Evolutionary conservation across 2,329 filamentous ascomycete genomes (phyloP), one percentile per base, ranked within the genome.

Genomic region (Acephala macrosclerotiorum): DNA sequence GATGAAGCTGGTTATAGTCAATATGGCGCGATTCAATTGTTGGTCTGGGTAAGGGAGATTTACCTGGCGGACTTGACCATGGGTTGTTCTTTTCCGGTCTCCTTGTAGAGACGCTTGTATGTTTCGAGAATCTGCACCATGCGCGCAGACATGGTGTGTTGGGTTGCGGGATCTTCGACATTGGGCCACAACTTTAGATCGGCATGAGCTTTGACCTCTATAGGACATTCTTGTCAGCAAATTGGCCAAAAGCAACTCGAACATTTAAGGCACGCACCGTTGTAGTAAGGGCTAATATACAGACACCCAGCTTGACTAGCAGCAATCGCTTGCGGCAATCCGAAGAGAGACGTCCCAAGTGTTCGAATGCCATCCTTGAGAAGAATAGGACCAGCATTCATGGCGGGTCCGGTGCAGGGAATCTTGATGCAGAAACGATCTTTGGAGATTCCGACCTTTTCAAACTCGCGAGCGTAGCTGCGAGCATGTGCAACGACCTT

Each of bases 351-450:
- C 22, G 61, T 64, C 25, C 61, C 61, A 4, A 64, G 25, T 55
- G 61, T 64, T 59, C 57, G 61, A 53, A 64, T 64, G 9, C 61
- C 61, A 16, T 64, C 61, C 18, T 64, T 60, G 45, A 64, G 57
- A 45, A 64, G 61, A 45, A 64, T 64, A 9, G 61, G 61, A 22
- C 61, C 61, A 16, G 61, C 61, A 9, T 64, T 64, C 61, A 64
- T 64, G 36, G 61, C 61, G 8, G 61, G 61, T 20, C 61, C 61
- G 9, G 61, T 64, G 22, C 42, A 47, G 0, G 61, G 61, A 16
- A 64, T 64, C 56, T 64, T 64, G 61, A 64, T 64, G n/a, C 61
- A 64, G 61, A 64, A 64, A 22, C 61, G 61, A 64, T 64, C 61
- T 18, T 64, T 64, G 18, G 61, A 64, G 16, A 64, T 64, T 9